Evolutionary conservation across 495 filamentous ascomycete genomes (phyloP).

Genomic region (Xylaria palmicola): DNA sequence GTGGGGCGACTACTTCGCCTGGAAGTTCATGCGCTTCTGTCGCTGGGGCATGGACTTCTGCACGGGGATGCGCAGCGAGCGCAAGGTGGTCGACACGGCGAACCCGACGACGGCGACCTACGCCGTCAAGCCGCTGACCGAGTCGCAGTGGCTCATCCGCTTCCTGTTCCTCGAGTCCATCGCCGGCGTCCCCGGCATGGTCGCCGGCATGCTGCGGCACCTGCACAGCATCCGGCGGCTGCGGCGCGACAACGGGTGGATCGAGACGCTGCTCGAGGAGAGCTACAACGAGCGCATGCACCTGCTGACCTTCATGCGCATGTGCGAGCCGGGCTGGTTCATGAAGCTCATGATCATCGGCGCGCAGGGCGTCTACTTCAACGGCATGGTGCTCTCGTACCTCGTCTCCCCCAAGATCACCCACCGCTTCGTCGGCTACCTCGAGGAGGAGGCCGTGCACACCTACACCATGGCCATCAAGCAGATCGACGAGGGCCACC

Average conservation of each 20-base stretch:
- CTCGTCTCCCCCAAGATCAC: constrained; percentile 84
- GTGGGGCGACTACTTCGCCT: constrained; percentile 44
- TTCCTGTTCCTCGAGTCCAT: constrained; percentile 94
- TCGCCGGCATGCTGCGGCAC: constrained; percentile 90
- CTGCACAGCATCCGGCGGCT: constrained; percentile 77
- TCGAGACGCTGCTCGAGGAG: constrained; percentile 93
- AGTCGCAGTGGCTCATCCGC: constrained; percentile 62
- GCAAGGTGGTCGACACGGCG: constrained; percentile 45
- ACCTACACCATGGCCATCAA: constrained; percentile 87
- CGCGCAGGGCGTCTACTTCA: constrained; percentile 87
- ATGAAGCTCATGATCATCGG: constrained; percentile 85
- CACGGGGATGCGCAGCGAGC: constrained; percentile 43
- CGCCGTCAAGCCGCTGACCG: constrained; percentile 45
- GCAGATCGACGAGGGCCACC: constrained; percentile 78
- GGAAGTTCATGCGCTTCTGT: constrained; percentile 40
- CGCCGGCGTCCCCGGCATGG: constrained; percentile 95
- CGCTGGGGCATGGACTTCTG: constrained; percentile 49
- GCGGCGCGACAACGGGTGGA: constrained; percentile 96
- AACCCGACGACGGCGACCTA: constrained; percentile 45
- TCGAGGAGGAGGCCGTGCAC: constrained; percentile 95
- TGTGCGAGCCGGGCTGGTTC: constrained; percentile 86
- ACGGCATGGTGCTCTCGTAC: constrained; percentile 86
- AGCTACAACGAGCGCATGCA: constrained; percentile 97
- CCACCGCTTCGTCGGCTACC: constrained; percentile 94
- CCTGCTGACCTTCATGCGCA: constrained; percentile 88